Evolutionary conservation across 2,329 filamentous ascomycete genomes (phyloP).

Genomic region (Colletotrichum aenigma): DNA sequence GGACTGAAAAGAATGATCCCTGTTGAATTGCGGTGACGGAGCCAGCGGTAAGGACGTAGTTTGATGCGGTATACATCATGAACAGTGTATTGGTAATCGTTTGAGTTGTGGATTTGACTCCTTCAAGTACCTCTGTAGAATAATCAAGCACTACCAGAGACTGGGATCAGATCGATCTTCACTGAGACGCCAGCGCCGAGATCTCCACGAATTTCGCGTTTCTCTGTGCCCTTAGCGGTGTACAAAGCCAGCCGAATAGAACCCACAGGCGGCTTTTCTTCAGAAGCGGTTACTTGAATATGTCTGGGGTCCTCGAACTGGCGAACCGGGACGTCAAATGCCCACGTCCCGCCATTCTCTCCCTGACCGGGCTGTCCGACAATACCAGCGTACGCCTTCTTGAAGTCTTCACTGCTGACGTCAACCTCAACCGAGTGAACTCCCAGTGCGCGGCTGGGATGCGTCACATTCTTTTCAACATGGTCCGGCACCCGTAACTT

Average conservation of each 20-base stretch:
- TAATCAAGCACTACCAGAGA: not conserved
- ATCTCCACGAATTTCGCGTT: slow-evolving; percentile 5
- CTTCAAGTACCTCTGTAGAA: not conserved
- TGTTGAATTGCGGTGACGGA: not conserved
- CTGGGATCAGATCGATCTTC: not conserved
- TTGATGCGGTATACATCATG: not conserved
- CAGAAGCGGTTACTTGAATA: not conserved
- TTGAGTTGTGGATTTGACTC: not conserved
- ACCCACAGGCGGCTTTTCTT: not conserved
- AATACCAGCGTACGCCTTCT: slow-evolving; percentile 11
- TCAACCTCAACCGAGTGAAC: slow-evolving; percentile 48
- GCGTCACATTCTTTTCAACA: slow-evolving; percentile 39
- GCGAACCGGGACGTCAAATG: slow-evolving; percentile 5
- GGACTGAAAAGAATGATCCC: not conserved
- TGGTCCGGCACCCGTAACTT: slow-evolving; percentile 57
- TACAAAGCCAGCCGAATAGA: not conserved
- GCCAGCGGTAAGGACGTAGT: too few relatives aligned
- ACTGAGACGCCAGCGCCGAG: slow-evolving; percentile 1
- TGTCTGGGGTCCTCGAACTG: slow-evolving; percentile 9
- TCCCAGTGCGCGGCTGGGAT: slow-evolving; percentile 57
- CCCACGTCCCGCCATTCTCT: not conserved
- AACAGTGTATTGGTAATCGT: not conserved
- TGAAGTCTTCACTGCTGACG: slow-evolving; percentile 23
- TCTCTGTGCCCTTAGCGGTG: not conserved
- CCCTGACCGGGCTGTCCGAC: not conserved